Evolutionary conservation across 2,329 filamentous ascomycete species (phyloP), one percentile per base, ranked within the genome.

Genomic region (Fusarium newnesense): DNA sequence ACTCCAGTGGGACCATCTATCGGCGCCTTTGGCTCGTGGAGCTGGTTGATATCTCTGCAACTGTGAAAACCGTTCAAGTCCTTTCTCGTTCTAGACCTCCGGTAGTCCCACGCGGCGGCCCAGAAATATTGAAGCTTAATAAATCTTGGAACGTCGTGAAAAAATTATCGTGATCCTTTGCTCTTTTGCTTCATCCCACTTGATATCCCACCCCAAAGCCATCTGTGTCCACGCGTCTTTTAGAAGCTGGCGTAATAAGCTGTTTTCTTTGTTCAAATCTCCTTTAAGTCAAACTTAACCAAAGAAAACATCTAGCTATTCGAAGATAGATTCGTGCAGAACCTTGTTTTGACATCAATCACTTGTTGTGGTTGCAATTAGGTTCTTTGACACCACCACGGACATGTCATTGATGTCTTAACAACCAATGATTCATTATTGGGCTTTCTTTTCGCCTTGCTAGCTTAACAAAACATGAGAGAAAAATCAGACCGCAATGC

Each of bases 401-500:
- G 11, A 32, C 19, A 24, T 24, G 21, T 46, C 44, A 40, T 32
- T 43, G 21, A 44, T 47, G 6, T 40, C 32, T 43, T 69, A 44
- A n/a, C 34, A 44, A n/a, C 34, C 56, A 40, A 59, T 56, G 18
- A 36, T 52, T 73, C 50, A 53, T 75, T 60, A 68, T 37, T 71
- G 61, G 53, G 47, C 46, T 53, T 70, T 68, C 54, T 61, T 65
- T 66, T 60, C 66, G 64, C 49, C 65, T 71, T 44, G 64, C 65
- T 72, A 63, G 19, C 34, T 54, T 54, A 18, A 42, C 69, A 62
- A 42, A 50, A 49, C 34, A 46, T 44, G 34, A n/a, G 42, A 56
- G 60, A 60, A 40, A 63, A 67, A 64, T 46, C 59, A 70, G 63
- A 70, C 46, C 65, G 68, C 73, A 73, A 76, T 76, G 74, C 70